phyloP scores from a whole-genome alignment of 2,329 filamentous ascomycete genomes.

The Verticillium dahliae region DNA sequence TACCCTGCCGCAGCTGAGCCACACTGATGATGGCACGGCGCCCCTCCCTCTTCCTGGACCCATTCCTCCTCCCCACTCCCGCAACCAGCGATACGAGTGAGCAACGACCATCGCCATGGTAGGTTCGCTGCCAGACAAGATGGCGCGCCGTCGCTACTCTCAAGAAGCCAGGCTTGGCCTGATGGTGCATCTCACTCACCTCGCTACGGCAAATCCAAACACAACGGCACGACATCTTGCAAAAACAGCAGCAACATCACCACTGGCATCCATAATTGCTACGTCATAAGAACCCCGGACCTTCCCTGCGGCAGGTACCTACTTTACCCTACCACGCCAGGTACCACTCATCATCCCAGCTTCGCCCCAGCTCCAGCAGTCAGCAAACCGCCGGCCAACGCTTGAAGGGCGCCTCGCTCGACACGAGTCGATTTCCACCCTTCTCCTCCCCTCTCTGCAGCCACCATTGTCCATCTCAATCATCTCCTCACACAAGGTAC shows the following conservation, averaged over 20 bases:
- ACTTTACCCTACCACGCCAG: neutral
- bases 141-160: neutral
- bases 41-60: neutral
- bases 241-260: neutral
- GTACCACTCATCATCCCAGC: neutral
- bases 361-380: neutral
- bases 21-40: conserved; percentile 2
- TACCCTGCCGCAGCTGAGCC: conserved; percentile 1
- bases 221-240: neutral
- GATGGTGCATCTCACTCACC: too few relatives aligned
- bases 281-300: neutral
- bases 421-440: neutral
- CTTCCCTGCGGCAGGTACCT: neutral
- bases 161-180: too few relatives aligned
- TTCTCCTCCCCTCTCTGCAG: neutral
- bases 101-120: neutral
- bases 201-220: too few relatives aligned
- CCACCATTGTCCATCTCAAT: neutral
- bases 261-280: neutral
- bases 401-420: neutral
- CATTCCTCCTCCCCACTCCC: neutral
- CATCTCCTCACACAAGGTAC: neutral
- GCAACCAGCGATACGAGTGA: neutral
- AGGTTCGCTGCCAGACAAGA: neutral
- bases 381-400: neutral